Conservation (phyloP, 768 basidiomycete genomes). For the Lactarius sp. region DNA sequence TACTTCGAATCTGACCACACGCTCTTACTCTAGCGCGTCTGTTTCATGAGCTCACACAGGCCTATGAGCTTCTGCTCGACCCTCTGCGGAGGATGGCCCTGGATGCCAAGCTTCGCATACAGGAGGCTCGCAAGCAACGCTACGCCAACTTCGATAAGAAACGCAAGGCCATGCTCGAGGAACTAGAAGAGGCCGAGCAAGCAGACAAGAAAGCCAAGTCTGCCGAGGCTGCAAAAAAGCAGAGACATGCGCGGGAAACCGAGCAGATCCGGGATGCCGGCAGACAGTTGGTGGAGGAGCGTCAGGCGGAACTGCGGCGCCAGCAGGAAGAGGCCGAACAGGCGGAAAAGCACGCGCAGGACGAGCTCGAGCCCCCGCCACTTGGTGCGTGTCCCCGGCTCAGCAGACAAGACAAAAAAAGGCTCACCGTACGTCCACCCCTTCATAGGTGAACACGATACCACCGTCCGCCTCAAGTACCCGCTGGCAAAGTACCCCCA, state of each 20-base stretch:
- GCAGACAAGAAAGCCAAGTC: slow-evolving; percentile 66
- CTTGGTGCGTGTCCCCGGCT: slow-evolving; percentile 37
- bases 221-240: slow-evolving; percentile 58
- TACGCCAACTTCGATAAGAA: slow-evolving; percentile 67
- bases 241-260: slow-evolving; percentile 51
- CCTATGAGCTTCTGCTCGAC: slow-evolving; percentile 77
- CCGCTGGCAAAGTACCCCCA: slow-evolving; percentile 50
- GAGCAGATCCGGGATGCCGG: slow-evolving; percentile 77
- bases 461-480: slow-evolving; percentile 72
- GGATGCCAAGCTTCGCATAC: slow-evolving; percentile 71
- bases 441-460: slow-evolving; percentile 55
- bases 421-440: no score
- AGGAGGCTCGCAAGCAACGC: slow-evolving; percentile 64
- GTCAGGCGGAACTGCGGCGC: slow-evolving; percentile 47
- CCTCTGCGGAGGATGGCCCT: slow-evolving; percentile 72
- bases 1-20: slow-evolving; percentile 35
- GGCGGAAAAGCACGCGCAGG: slow-evolving; percentile 32
- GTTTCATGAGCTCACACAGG: slow-evolving; percentile 80
- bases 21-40: slow-evolving; percentile 39
- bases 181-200: slow-evolving; percentile 70
- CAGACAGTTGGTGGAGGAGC: slow-evolving; percentile 59
- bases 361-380: slow-evolving; percentile 49
- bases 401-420: no score
- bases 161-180: slow-evolving; percentile 67
- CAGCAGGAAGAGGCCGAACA: slow-evolving; percentile 40